Conservation (phyloP, 108 stramenopile species). For the Nitzschia sp. region DNA sequence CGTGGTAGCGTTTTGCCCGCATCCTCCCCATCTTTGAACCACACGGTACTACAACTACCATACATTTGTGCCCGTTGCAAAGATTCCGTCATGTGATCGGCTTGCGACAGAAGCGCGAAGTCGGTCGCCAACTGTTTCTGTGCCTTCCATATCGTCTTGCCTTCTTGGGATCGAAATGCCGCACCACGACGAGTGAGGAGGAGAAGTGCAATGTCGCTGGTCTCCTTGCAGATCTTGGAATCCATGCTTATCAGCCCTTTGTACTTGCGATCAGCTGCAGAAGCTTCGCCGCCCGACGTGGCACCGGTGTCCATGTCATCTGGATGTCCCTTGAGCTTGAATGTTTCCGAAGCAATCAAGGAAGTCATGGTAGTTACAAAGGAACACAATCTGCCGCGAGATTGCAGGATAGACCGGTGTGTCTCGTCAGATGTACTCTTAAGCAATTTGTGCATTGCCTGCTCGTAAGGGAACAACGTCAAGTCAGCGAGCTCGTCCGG, state of each 20-base stretch:
- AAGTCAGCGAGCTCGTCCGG: constrained; percentile 25
- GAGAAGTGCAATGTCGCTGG: constrained; percentile 64
- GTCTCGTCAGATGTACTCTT: constrained; percentile 42
- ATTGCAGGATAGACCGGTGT: constrained; percentile 35
- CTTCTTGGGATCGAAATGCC: constrained; percentile 58
- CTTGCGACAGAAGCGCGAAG: constrained; percentile 59
- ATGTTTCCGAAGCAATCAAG: constrained; percentile 72
- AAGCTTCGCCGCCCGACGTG: constrained; percentile 14
- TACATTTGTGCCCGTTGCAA: constrained; percentile 49
- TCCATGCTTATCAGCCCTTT: constrained; percentile 56
- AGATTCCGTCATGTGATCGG: constrained; percentile 55
- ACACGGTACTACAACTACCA: constrained; percentile 28
- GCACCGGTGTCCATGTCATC: constrained; percentile 1
- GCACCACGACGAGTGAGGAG: constrained; percentile 74
- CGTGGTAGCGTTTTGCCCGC: constrained; percentile 77
- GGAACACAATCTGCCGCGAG: constrained; percentile 51
- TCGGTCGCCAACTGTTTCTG: constrained; percentile 80
- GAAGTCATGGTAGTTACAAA: constrained; percentile 54
- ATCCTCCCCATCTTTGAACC: constrained; percentile 88
- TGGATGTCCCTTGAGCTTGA: constrained; percentile 37
- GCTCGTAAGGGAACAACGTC: constrained; percentile 63
- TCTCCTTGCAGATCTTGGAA: constrained; percentile 83
- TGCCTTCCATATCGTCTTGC: constrained; percentile 77
- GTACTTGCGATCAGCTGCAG: constrained; percentile 29
- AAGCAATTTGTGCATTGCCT: constrained; percentile 58